Base-by-base conservation (phyloP, 345 rosid genomes). In the Moricandia arvensis region DNA sequence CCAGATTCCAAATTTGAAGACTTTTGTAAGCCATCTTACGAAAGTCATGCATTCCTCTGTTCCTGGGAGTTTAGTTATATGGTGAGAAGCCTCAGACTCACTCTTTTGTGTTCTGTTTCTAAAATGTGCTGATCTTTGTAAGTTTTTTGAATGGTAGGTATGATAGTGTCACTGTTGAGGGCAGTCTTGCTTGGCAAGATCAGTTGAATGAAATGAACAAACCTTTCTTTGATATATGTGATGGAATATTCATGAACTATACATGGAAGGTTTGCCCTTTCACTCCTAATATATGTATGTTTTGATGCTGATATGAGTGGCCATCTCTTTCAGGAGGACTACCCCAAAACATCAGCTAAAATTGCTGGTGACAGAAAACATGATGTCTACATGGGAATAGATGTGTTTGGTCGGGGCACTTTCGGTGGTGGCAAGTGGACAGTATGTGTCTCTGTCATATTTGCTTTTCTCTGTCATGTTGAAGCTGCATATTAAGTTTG, bases 361-460 rank as follows among this genome's bases (percentile, higher is more conserved):
- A 73, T 83, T 60, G 92, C 96, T n/a, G 96, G 92, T 38, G 85
- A 83, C 24, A 86, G 98, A 79, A 88, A 85, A 77, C 82, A 69
- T 47, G 96, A 93, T 79, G 92, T 93, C 49, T 91, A 88, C 79
- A 85, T 91, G 90, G 93, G 97, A 38, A 88, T 89, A 24, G 93
- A 89, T 79, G 95, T 89, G 31, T 88, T 82, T 77, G 96, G 96
- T 62, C 83, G 98, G 82, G 53, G 37, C 8, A 79, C 95, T 38
- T 91, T 65, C 54, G 93, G 98, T 41, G 98, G 97, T 47, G 97
- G 98, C 24, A 54, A 83, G 69, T 91, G 98, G 98, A 80, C 66
- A 53, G 97, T 86, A 73, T 3, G 87, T 82, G 41, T 51, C 63
- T 38, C 54, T 5, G 37, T 33, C 66, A 31, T 63, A 35, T n/a